phyloP scores from a whole-genome alignment of 345 rosid genomes.

The Isatis tinctoria region DNA sequence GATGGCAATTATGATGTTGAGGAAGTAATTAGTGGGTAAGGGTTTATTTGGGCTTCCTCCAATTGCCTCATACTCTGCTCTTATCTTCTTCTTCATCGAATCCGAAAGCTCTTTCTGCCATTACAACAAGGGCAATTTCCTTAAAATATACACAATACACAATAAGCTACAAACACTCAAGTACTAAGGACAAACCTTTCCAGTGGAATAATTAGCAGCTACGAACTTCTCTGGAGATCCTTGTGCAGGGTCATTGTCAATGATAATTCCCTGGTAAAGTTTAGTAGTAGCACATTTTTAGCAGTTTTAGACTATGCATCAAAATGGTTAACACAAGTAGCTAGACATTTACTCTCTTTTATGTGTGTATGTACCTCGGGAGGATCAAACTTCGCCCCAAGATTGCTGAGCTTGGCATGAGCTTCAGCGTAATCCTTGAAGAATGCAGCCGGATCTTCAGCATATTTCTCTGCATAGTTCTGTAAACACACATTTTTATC shows the following conservation, averaged over 20 bases:
- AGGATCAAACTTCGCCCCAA: slow-evolving; percentile 92
- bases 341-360: neutral
- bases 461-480: slow-evolving; percentile 92
- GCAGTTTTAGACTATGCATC: neutral
- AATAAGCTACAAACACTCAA: neutral
- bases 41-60: slow-evolving; percentile 89
- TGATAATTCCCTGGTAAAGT: slow-evolving; percentile 58
- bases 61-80: slow-evolving; percentile 73
- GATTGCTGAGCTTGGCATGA: slow-evolving; percentile 91
- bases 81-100: slow-evolving; percentile 86
- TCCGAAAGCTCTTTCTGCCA: slow-evolving; percentile 85
- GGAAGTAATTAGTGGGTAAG: slow-evolving; percentile 70
- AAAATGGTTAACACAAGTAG: neutral
- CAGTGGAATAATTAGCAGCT: slow-evolving; percentile 83
- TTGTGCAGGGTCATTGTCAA: slow-evolving; percentile 44
- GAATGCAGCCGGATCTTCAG: slow-evolving; percentile 76
- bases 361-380: slow-evolving; percentile 66
- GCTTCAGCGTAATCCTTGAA: slow-evolving; percentile 96
- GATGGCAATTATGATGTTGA: slow-evolving; percentile 68
- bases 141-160: neutral
- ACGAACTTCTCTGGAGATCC: slow-evolving; percentile 68
- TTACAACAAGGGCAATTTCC: neutral
- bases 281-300: neutral
- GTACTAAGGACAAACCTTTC: slow-evolving; percentile 47
- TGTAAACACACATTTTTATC: slow-evolving; percentile 18